These are phyloP conservation scores for Sphagnum fallax DNA, from an alignment of 228 moss, liverwort and hornwort species.

Conservation along the genomic window DNA sequence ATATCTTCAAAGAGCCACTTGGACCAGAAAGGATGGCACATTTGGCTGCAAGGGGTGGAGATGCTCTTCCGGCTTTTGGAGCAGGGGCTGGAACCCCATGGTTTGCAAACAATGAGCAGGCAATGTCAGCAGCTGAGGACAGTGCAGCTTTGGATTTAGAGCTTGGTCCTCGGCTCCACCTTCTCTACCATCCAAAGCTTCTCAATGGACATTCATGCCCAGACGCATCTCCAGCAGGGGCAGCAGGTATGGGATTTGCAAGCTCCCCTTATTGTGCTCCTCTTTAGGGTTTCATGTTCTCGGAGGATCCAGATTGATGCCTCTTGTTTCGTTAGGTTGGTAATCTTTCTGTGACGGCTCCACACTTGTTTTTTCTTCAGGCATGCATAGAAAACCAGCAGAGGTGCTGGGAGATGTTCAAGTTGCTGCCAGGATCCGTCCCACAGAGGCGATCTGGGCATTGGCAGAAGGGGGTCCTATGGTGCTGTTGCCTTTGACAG, in stretches of 20 bases:
- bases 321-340: no score
- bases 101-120: conserved; percentile 77
- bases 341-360: no score
- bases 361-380: conserved; percentile 18
- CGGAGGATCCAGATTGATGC: neutral
- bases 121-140: conserved; percentile 64
- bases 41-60: conserved; percentile 79
- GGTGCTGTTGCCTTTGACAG: conserved; percentile 65
- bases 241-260: conserved; percentile 52
- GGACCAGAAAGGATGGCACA: conserved; percentile 72
- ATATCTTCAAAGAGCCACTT: conserved; percentile 90
- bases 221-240: conserved; percentile 84
- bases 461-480: conserved; percentile 83
- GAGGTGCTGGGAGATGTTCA: conserved; percentile 90
- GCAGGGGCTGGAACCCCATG: conserved; percentile 81
- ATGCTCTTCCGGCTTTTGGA: conserved; percentile 71
- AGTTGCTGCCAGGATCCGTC: conserved; percentile 78
- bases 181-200: conserved; percentile 90
- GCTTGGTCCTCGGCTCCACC: conserved; percentile 73
- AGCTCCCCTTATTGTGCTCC: no score
- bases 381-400: conserved; percentile 79
- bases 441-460: conserved; percentile 76
- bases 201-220: conserved; percentile 78
- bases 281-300: neutral
- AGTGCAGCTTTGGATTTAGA: conserved; percentile 75